Percentiles rank a stretch among this genome's conserved stretches.
Conservation (phyloP, 495 filamentous ascomycete species). For the Tuber indicum region DNA sequence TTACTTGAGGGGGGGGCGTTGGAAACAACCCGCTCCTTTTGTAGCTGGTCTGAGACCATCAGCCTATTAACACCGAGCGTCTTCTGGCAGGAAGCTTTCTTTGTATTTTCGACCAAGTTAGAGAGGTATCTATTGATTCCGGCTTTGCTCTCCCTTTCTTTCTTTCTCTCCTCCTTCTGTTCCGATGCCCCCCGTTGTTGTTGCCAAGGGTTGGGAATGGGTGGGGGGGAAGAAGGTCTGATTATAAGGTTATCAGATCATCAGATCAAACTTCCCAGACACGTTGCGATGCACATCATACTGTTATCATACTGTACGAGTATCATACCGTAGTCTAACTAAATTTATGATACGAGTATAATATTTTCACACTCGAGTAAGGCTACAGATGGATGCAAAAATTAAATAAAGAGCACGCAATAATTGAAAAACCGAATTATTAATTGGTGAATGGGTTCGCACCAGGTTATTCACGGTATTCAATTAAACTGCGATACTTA, state of each 20-base stretch:
- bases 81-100: not conserved
- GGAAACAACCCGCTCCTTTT: no score
- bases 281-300: no score
- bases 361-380: no score
- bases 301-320: no score
- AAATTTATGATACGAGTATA: no score
- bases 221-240: not conserved
- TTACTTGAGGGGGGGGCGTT: no score
- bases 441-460: not conserved
- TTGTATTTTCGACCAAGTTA: not conserved
- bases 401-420: not conserved
- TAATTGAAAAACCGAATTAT: not conserved
- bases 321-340: no score
- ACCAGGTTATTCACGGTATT: not conserved
- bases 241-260: not conserved
- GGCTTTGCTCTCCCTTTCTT: no score
- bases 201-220: not conserved
- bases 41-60: not conserved
- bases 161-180: not conserved
- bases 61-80: not conserved
- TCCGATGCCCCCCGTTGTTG: not conserved
- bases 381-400: not conserved
- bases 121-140: not conserved
- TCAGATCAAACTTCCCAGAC: not conserved
- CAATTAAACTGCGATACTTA: not conserved